Evolutionary conservation across 306 rosid species (phyloP).

Genomic region (Pachyrhizus erosus): DNA sequence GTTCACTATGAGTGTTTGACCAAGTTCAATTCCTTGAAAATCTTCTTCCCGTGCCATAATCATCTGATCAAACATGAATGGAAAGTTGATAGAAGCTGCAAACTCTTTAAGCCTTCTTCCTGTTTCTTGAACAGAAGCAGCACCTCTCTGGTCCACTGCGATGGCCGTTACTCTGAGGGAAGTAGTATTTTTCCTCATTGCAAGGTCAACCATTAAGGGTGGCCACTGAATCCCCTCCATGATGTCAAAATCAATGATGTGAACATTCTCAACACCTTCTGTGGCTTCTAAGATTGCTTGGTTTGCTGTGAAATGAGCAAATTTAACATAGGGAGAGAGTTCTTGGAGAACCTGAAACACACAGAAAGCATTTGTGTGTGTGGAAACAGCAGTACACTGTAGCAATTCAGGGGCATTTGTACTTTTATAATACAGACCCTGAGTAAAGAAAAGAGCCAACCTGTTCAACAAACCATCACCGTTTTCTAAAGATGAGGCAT

Average conservation of each 20-base stretch:
- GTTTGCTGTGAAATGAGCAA: conserved; percentile 76
- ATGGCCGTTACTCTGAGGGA: conserved; percentile 65
- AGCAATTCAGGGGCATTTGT: conserved; percentile 37
- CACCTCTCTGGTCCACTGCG: conserved; percentile 44
- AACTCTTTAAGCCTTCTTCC: conserved; percentile 70
- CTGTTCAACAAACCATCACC: conserved; percentile 57
- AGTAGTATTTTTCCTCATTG: conserved; percentile 47
- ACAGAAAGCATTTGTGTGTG: conserved; percentile 44
- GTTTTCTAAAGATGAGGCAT: conserved; percentile 31
- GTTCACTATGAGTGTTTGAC: conserved; percentile 51
- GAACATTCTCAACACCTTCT: conserved; percentile 51
- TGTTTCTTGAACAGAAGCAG: conserved; percentile 50
- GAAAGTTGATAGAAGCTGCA: conserved; percentile 60
- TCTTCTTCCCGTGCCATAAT: conserved; percentile 50
- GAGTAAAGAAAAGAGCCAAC: conserved; percentile 63
- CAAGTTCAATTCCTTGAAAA: conserved; percentile 48
- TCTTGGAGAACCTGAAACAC: conserved; percentile 66
- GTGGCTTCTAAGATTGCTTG: conserved; percentile 78
- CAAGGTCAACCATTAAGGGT: conserved; percentile 69
- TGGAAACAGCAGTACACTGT: conserved; percentile 37
- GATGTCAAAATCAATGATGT: conserved; percentile 72
- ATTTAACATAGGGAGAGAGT: conserved; percentile 69
- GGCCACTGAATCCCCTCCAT: conserved; percentile 86
- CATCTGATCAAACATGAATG: conserved; percentile 55
- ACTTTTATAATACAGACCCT: conserved; percentile 52